Base-by-base conservation (phyloP, 73 alveolate genomes). In the Paramecium octaurelia region DNA sequence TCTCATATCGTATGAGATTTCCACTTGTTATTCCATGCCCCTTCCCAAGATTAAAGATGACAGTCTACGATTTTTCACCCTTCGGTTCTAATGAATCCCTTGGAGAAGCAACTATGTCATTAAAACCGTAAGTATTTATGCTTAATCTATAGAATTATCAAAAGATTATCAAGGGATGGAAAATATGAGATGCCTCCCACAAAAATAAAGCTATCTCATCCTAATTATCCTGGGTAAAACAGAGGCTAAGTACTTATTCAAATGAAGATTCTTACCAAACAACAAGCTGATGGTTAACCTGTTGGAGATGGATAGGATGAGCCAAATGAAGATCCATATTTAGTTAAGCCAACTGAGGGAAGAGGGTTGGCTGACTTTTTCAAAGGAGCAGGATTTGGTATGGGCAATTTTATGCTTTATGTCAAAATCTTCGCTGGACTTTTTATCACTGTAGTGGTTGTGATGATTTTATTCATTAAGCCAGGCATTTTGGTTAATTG, bases 251-350 rank as follows among this genome's bases (percentile, higher is more conserved):
- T 93, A 2, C 50, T 88, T 11, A 70, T 96, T 8, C 92, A 96
- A 35, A 93, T 96, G 96, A 69, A 93, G 9, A 92, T 96, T 9
- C 73, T 95, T 23, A 46, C 97, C 8, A 95, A 92, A 54, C 46
- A 88, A 46, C 95, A 77, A 60, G 97, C 98, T 18, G 98, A 95
- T 9, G 43, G 93, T 1, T 84, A 54, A 35, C 97, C 98, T 2
- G 90, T 73, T 42, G 94, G 99, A 9, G 99, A 98, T 86, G 99
- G 98, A 6, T 93, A 95, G 93, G 97, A 98, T 48, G 99, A 98
- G 42, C 99, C 99, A 9, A 98, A 98, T 92, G 95, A 91, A 42
- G 96, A 96, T 76, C 99, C 99, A 24, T 93, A 73, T 29, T 94
- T 97, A 6, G 96, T 69, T n/a, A 95, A 84, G 58, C 99, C 99